phyloP scores from a whole-genome alignment of 495 filamentous ascomycete species.

The Aspergillus homomorphus region DNA sequence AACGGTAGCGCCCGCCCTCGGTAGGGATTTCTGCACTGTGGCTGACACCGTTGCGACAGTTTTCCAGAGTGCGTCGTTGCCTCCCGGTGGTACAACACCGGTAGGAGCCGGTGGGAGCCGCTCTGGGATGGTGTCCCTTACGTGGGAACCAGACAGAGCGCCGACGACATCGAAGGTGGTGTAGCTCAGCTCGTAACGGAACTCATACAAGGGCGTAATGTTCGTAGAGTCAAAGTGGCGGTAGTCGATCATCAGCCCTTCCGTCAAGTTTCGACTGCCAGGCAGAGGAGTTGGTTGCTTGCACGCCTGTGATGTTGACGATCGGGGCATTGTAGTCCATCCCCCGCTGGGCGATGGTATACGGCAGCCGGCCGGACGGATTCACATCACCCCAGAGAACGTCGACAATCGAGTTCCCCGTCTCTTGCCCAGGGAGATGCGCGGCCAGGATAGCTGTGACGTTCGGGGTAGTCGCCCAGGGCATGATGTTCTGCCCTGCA shows the following conservation, averaged over 20 bases:
- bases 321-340: slow-evolving; percentile 55
- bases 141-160: too few relatives aligned
- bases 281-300: too few relatives aligned
- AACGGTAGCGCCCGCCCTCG: too few relatives aligned
- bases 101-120: slow-evolving; percentile 24
- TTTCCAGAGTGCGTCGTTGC: slow-evolving; percentile 57
- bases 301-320: too few relatives aligned
- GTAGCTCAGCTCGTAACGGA: slow-evolving; percentile 51
- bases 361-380: slow-evolving; percentile 64
- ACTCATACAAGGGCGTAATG: slow-evolving; percentile 56
- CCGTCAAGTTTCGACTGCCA: slow-evolving; percentile 14
- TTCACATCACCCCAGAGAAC: slow-evolving; percentile 58
- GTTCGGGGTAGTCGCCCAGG: too few relatives aligned
- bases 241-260: slow-evolving; percentile 50
- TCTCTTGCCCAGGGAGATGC: slow-evolving; percentile 57
- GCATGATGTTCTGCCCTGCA: too few relatives aligned
- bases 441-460: slow-evolving; percentile 61
- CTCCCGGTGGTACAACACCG: slow-evolving; percentile 49
- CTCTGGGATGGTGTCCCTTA: slow-evolving; percentile 10
- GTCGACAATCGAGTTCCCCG: slow-evolving; percentile 52
- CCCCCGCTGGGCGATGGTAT: slow-evolving; percentile 64
- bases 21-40: slow-evolving; percentile 51
- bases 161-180: too few relatives aligned
- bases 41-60: slow-evolving; percentile 45
- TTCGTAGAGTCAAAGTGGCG: slow-evolving; percentile 57